These are phyloP conservation scores for Trichoderma gracile DNA, from an alignment of 2,329 filamentous ascomycete species.

Conservation along the genomic window DNA sequence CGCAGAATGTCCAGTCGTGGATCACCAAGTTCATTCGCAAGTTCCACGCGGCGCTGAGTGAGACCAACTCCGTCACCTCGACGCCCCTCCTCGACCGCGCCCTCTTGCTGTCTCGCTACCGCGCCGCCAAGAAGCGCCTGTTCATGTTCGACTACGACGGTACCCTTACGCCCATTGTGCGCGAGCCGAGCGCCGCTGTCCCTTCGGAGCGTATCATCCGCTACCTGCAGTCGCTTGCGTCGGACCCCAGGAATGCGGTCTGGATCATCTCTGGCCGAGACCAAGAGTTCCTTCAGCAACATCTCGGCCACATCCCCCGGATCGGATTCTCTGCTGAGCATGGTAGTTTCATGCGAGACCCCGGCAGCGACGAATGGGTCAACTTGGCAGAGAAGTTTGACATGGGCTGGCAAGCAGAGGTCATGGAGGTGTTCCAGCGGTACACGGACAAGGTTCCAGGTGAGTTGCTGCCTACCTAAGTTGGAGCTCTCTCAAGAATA, in stretches of 20 bases:
- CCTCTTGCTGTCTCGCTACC: slow-evolving; percentile 72
- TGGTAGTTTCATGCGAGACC: slow-evolving; percentile 89
- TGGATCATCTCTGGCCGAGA: slow-evolving; percentile 98
- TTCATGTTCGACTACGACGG: slow-evolving; percentile 99
- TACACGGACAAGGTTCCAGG: slow-evolving; percentile 86
- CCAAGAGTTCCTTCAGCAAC: slow-evolving; percentile 84
- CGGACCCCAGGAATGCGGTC: slow-evolving; percentile 81
- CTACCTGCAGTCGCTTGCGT: slow-evolving; percentile 75
- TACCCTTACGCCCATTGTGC: slow-evolving; percentile 92
- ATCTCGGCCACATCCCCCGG: slow-evolving; percentile 85
- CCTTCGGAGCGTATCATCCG: slow-evolving; percentile 81
- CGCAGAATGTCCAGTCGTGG: slow-evolving; percentile 85
- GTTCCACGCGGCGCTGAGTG: slow-evolving; percentile 76
- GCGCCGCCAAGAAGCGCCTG: slow-evolving; percentile 71
- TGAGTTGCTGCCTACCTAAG: slow-evolving; percentile 42
- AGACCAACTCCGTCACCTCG: slow-evolving; percentile 70
- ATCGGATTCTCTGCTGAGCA: slow-evolving; percentile 97
- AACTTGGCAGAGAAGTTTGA: slow-evolving; percentile 84
- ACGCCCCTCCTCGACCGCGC: slow-evolving; percentile 81
- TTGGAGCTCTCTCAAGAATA: neutral
- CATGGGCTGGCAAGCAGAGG: slow-evolving; percentile 90
- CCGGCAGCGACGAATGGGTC: slow-evolving; percentile 75
- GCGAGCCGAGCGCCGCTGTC: slow-evolving; percentile 84
- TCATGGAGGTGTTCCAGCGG: slow-evolving; percentile 79
- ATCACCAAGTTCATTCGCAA: slow-evolving; percentile 76